These are phyloP conservation scores for Lobulomyces angularis DNA, from an alignment of 192 early-diverging fungal genomes.

Conservation along the genomic window DNA sequence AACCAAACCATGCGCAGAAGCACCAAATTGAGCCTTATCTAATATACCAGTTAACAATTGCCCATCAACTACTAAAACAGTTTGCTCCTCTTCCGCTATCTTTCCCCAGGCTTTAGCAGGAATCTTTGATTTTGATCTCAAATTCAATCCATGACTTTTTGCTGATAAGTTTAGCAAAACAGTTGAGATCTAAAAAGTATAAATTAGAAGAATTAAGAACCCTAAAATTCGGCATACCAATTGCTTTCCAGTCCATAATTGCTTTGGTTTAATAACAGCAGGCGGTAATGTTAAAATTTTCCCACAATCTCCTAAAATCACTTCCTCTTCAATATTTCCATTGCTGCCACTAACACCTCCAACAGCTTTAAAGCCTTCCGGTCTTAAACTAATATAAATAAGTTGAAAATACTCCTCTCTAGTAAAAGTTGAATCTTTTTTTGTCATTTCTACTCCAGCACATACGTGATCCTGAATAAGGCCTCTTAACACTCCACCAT, in stretches of 20 bases:
- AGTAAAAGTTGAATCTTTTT: constrained; percentile 74
- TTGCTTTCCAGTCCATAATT: constrained; percentile 97
- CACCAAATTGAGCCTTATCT: constrained; percentile 96
- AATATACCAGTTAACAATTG: constrained; percentile 84
- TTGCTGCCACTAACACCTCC: constrained; percentile 26
- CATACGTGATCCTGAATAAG: constrained; percentile 98
- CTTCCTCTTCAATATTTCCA: constrained; percentile 41
- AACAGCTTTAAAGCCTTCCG: constrained; percentile 53
- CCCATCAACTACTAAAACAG: constrained; percentile 76
- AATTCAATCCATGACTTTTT: constrained; percentile 60
- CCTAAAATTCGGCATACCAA: constrained; percentile 33
- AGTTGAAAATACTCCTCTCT: constrained; percentile 89
- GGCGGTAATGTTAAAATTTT: constrained; percentile 76
- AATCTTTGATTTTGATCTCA: constrained; percentile 79
- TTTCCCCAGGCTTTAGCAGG: constrained; percentile 75
- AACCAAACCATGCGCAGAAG: constrained; percentile 78
- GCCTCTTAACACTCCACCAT: constrained; percentile 91
- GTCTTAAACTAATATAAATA: constrained; percentile 75
- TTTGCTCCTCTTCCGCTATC: constrained; percentile 65
- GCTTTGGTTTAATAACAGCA: constrained; percentile 70
- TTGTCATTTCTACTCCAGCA: constrained; percentile 88
- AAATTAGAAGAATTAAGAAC: constrained; percentile 1
- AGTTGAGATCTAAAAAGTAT: constrained; percentile 55
- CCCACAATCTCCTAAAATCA: constrained; percentile 47
- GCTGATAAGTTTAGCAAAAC: constrained; percentile 79